phyloP scores from a whole-genome alignment of 768 basidiomycete species.

The Mycena vitilis region DNA sequence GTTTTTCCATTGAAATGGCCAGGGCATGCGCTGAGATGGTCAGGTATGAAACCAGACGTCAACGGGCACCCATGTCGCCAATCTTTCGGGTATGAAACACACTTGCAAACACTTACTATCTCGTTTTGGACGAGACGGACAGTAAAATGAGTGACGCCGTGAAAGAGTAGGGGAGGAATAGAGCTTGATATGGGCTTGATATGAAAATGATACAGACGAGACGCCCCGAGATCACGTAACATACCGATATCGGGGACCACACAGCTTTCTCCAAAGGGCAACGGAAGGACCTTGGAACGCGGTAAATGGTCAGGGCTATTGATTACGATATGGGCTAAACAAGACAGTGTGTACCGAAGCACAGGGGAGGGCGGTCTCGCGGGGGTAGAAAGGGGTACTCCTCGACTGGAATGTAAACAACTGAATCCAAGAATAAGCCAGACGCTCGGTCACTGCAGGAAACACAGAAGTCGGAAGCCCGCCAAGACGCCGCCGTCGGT shows the following conservation, averaged over 20 bases:
- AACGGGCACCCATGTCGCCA: too few relatives aligned
- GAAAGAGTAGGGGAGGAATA: too few relatives aligned
- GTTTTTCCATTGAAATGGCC: too few relatives aligned
- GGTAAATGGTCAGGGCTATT: not conserved
- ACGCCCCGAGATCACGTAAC: not conserved
- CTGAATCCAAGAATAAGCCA: not conserved
- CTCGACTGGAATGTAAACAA: too few relatives aligned
- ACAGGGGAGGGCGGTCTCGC: not conserved
- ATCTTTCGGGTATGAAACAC: too few relatives aligned
- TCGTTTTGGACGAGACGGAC: too few relatives aligned
- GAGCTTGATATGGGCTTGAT: too few relatives aligned
- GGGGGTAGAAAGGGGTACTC: not conserved
- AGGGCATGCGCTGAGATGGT: too few relatives aligned
- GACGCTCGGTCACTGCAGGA: not conserved
- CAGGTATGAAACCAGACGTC: too few relatives aligned
- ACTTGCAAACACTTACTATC: too few relatives aligned
- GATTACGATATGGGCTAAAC: not conserved
- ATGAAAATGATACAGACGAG: not conserved
- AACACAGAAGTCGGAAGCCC: not conserved
- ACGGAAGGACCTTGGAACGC: constrained; percentile 6
- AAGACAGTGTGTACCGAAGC: too few relatives aligned
- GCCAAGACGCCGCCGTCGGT: not conserved
- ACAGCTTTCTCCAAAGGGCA: not conserved
- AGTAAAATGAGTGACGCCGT: too few relatives aligned
- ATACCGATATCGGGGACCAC: not conserved